Evolutionary conservation across 1,284 basidiomycete genomes (phyloP).

Genomic region (Ceratobasidium sp.): DNA sequence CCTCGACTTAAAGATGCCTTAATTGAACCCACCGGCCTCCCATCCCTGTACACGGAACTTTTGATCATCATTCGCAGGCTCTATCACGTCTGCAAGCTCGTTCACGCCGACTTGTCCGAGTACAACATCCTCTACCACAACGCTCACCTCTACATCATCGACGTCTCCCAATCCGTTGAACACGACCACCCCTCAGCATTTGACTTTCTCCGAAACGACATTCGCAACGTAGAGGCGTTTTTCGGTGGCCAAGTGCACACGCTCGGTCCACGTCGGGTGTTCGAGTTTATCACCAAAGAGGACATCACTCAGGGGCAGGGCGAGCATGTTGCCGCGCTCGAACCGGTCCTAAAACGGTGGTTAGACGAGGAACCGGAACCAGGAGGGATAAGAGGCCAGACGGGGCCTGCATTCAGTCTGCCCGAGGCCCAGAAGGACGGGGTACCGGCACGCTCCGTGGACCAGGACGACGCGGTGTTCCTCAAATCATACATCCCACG

Average conservation of each 20-base stretch:
- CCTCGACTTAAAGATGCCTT: constrained; percentile 81
- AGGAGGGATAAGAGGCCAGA: constrained; percentile 42
- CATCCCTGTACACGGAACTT: constrained; percentile 79
- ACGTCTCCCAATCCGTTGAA: constrained; percentile 98
- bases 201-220: constrained; percentile 92
- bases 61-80: constrained; percentile 81
- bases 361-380: constrained; percentile 44
- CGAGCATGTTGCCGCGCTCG: constrained; percentile 49
- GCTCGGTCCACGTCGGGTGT: constrained; percentile 82
- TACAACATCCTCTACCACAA: constrained; percentile 89
- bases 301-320: constrained; percentile 50
- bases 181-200: constrained; percentile 96
- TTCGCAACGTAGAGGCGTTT: constrained; percentile 93
- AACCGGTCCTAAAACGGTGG: constrained; percentile 49
- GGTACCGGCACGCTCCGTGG: constrained; percentile 54
- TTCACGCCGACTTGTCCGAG: constrained; percentile 97
- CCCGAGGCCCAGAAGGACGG: constrained; percentile 71
- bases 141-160: constrained; percentile 88
- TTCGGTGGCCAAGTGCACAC: constrained; percentile 80
- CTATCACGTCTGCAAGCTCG: constrained; percentile 90
- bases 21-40: constrained; percentile 63
- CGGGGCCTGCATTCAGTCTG: constrained; percentile 35
- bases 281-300: constrained; percentile 85
- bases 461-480: constrained; percentile 86
- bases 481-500: constrained; percentile 91